These are phyloP conservation scores for Artomyces pyxidatus DNA, from an alignment of 768 basidiomycete genomes.

Conservation along the genomic window DNA sequence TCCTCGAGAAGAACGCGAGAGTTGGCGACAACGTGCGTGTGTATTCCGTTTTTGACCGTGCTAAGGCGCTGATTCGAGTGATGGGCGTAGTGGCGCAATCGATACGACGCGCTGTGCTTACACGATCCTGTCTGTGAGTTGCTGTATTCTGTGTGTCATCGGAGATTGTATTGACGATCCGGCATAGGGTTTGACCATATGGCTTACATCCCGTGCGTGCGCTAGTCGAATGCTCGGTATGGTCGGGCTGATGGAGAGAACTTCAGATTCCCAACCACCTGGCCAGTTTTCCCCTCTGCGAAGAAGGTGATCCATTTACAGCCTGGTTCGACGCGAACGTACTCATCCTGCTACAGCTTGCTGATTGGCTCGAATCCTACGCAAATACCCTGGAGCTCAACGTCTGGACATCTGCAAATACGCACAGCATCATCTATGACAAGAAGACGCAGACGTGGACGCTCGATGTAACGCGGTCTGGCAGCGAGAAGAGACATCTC, in stretches of 20 bases:
- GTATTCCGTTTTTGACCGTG: background rate
- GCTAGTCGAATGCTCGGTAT: too few relatives aligned
- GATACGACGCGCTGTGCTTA: constrained; percentile 30
- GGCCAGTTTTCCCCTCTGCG: constrained; percentile 46
- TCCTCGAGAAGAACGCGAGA: constrained; percentile 48
- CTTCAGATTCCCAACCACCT: constrained; percentile 46
- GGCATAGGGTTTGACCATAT: constrained; percentile 42
- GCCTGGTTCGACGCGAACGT: too few relatives aligned
- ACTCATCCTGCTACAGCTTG: constrained; percentile 32
- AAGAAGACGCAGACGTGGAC: constrained; percentile 35
- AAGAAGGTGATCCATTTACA: constrained; percentile 33
- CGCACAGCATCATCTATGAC: constrained; percentile 32
- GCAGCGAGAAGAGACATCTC: constrained; percentile 29
- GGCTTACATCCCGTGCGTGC: constrained; percentile 44
- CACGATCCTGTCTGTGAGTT: constrained; percentile 26
- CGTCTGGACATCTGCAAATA: constrained; percentile 48
- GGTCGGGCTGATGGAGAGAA: too few relatives aligned
- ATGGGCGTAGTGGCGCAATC: constrained; percentile 39
- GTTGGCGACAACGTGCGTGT: constrained; percentile 36
- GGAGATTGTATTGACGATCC: background rate
- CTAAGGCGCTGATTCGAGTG: background rate
- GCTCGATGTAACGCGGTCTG: constrained; percentile 29
- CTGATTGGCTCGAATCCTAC: constrained; percentile 59
- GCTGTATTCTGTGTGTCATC: background rate
- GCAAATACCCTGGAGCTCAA: constrained; percentile 51